Conservation (phyloP, 2,329 filamentous ascomycete genomes). For the Nemania bipapillata region DNA sequence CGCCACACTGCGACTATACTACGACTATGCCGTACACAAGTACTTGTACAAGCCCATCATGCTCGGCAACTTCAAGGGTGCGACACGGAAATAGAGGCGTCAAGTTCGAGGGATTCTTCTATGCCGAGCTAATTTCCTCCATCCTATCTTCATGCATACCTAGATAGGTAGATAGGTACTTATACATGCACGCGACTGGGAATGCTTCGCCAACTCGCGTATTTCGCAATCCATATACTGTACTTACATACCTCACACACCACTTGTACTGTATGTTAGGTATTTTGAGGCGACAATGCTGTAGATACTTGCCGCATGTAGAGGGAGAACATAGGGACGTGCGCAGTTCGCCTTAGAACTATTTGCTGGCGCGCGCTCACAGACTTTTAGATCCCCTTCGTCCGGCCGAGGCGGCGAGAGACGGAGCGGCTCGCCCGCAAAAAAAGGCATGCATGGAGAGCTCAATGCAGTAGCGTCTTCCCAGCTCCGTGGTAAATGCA, state of each 20-base stretch:
- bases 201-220: not conserved
- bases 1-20: slow-evolving; percentile 2
- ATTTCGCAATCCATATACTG: not conserved
- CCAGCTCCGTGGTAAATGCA: slow-evolving; percentile 33
- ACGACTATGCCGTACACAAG: too few species aligned
- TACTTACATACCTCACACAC: too few species aligned
- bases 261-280: too few species aligned
- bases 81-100: not conserved
- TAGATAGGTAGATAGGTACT: not conserved
- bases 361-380: not conserved
- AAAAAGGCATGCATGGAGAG: slow-evolving; percentile 6
- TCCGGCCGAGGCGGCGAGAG: not conserved
- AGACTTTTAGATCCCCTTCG: not conserved
- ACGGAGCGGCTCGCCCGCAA: slow-evolving; percentile 4
- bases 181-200: too few species aligned
- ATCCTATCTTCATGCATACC: slow-evolving; percentile 1
- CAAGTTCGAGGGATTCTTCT: slow-evolving; percentile 6
- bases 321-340: not conserved
- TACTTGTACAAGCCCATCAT: not conserved
- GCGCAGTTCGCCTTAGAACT: not conserved
- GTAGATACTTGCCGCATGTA: too few species aligned
- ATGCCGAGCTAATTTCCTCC: not conserved
- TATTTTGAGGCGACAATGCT: not conserved
- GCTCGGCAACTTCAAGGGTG: not conserved
- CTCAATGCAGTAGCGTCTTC: slow-evolving; percentile 32